Evolutionary conservation across 2,329 filamentous ascomycete species (phyloP).

Genomic region (Aspergillus flavus): DNA sequence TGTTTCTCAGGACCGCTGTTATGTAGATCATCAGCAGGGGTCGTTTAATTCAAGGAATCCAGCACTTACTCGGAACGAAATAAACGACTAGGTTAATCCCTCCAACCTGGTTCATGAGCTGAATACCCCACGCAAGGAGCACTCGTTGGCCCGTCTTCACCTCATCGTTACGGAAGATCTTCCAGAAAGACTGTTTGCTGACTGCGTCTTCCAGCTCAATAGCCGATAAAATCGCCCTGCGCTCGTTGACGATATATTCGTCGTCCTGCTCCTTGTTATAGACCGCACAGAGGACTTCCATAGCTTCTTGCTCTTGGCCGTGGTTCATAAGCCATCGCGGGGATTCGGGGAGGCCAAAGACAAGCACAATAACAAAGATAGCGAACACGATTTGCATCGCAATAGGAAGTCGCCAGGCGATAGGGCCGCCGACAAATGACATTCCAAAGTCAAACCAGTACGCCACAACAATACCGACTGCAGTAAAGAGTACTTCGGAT

Average conservation of each 20-base stretch:
- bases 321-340: neutral
- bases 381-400: neutral
- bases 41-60: neutral
- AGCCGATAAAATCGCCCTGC: neutral
- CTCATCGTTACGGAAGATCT: conserved; percentile 46
- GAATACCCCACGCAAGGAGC: conserved; percentile 50
- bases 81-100: neutral
- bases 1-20: neutral
- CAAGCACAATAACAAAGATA: neutral
- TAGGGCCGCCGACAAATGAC: neutral
- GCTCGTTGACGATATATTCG: neutral
- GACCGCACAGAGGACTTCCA: neutral
- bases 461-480: neutral
- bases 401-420: neutral
- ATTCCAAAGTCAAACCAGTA: neutral
- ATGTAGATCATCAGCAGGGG: neutral
- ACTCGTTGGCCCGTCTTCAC: conserved; percentile 49
- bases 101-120: conserved; percentile 19
- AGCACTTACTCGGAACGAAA: neutral
- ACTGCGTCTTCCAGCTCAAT: neutral
- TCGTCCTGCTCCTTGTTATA: neutral
- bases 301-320: neutral
- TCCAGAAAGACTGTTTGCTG: conserved; percentile 25
- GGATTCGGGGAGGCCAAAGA: neutral
- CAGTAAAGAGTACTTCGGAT: neutral